Evolutionary conservation across 805 yeast species (phyloP), one percentile per base, ranked within the genome.

Genomic region (Ogataea siamensis): DNA sequence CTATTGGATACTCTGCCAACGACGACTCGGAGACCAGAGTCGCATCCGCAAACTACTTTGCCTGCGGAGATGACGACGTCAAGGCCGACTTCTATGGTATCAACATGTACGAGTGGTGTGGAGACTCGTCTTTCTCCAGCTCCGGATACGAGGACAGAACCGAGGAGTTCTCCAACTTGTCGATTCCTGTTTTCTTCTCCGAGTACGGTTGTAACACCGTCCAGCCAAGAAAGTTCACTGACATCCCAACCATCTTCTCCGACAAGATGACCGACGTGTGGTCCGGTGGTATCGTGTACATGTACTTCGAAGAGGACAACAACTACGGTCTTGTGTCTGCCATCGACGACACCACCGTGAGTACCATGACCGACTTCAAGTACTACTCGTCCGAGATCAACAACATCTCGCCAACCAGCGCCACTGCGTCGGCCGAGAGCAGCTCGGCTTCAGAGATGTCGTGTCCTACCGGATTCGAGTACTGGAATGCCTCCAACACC

Each of bases 101-200:
- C 61, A 84, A 84, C 74, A 83, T 83, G 87, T 84, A 84, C 70
- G 87, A 82, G 68, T 84, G 93, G 93, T 83, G 93, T 72, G 91
- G 91, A 55, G 30, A 56, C 13, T 76, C 86, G 13, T 58, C 74
- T 37, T 83, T 69, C 68, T 38, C 57, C 21, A 46, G 60, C 5
- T 82, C 89, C 41, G 93, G 93, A 58, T 84, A 80, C 65, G 55
- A 67, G 47, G 73, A 64, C 46, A 74, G 83, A 68, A 82, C 89
- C 34, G 62, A 68, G 19, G 80, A 80, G 43, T 83, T 83, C 59
- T 42, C 69, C 28, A 76, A 82, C 66, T 63, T 83, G 60, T 75
- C 85, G 28, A 68, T 84, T 34, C 94, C 91, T 37, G 67, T 74
- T 34, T 83, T 84, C 71, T 83, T 84, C 70, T 82, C 89, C 30